These are phyloP conservation scores for Chaetomium tenue DNA, from an alignment of 495 filamentous ascomycete genomes.

Conservation along the genomic window DNA sequence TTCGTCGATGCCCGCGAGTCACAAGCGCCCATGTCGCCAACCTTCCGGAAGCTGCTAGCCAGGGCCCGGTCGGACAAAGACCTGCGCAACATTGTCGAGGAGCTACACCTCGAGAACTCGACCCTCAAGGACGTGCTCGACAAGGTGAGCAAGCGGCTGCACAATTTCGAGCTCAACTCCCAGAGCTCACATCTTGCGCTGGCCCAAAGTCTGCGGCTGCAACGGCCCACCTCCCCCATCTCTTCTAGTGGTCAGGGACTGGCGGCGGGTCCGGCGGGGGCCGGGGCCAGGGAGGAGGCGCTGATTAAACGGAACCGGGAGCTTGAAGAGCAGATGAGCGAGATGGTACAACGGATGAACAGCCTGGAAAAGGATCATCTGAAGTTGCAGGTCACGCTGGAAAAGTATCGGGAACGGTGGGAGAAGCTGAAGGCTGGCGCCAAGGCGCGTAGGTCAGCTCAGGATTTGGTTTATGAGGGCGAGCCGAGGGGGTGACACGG, in stretches of 20 bases:
- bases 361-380: conserved; percentile 63
- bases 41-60: conserved; percentile 31
- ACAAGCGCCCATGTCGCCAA: conserved; percentile 31
- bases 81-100: conserved; percentile 65
- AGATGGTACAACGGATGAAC: conserved; percentile 54
- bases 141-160: conserved; percentile 70
- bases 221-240: conserved; percentile 49
- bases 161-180: conserved; percentile 81
- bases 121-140: conserved; percentile 72
- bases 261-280: conserved; percentile 18
- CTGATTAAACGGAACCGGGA: conserved; percentile 49
- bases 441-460: conserved; percentile 59
- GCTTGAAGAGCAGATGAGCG: conserved; percentile 57
- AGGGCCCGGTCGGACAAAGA: conserved; percentile 39
- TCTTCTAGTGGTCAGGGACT: conserved; percentile 31
- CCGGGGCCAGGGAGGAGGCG: conserved; percentile 33
- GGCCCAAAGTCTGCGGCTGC: conserved; percentile 72
- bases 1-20: conserved; percentile 88
- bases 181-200: conserved; percentile 78
- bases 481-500: conserved; percentile 21
- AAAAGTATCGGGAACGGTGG: conserved; percentile 73
- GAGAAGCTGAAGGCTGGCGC: conserved; percentile 83
- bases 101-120: conserved; percentile 77
- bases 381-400: conserved; percentile 63
- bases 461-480: conserved; percentile 18